Percentiles rank a stretch among this genome's conserved stretches.
Evolutionary conservation across 176 grass and related monocot genomes (phyloP).

Genomic region (Hyparrhenia diplandra): DNA sequence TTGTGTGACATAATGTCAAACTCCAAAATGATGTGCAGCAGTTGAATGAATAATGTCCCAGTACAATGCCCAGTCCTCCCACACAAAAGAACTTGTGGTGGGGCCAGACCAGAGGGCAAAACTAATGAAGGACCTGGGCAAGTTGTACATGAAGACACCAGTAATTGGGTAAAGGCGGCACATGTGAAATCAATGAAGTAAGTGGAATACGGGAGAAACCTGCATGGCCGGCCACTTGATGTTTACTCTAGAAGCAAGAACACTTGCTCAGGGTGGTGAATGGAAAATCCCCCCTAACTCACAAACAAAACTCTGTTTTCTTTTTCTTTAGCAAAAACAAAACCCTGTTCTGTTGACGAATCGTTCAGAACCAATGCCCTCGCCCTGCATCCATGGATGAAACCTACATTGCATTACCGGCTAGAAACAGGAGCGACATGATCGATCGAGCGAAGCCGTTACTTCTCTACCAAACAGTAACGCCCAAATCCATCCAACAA

Average conservation of each 20-base stretch:
- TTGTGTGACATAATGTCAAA: background rate
- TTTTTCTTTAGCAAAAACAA: no score
- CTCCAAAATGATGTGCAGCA: background rate
- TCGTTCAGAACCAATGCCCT: background rate
- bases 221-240: background rate
- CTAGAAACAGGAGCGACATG: background rate
- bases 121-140: slow-evolving; percentile 16
- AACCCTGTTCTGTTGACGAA: background rate
- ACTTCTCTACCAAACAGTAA: background rate
- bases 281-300: background rate
- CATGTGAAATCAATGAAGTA: background rate
- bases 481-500: background rate
- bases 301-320: no score
- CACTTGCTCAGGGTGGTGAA: background rate
- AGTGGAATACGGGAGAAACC: background rate
- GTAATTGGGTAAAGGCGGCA: background rate
- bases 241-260: background rate
- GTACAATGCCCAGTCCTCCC: background rate
- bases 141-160: background rate
- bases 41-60: background rate
- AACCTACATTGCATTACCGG: background rate
- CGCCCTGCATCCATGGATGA: background rate
- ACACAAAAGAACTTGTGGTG: background rate
- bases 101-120: background rate
- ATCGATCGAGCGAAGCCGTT: background rate